Percentiles rank a stretch among this genome's conserved stretches.
These are phyloP conservation scores for Cryptococcus sp. DNA, from an alignment of 1,284 basidiomycete genomes.

Conservation along the genomic window DNA sequence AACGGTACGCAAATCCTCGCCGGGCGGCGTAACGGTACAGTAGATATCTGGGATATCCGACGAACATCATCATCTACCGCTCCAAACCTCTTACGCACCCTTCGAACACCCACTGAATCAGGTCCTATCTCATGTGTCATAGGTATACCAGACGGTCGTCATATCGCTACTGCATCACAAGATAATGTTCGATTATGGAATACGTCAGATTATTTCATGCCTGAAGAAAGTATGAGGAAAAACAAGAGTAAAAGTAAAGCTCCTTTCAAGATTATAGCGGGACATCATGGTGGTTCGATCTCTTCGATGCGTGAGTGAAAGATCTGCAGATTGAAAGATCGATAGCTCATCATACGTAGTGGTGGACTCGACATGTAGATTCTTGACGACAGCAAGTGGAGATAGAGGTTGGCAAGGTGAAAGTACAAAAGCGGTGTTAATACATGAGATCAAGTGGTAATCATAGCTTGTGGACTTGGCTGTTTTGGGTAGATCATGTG, in stretches of 20 bases:
- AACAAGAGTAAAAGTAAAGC: conserved; percentile 53
- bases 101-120: conserved; percentile 81
- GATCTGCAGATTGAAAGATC: background rate
- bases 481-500: too few species aligned
- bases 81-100: conserved; percentile 69
- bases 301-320: conserved; percentile 73
- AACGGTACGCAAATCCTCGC: conserved; percentile 85
- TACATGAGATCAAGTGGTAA: conserved; percentile 73
- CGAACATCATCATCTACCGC: conserved; percentile 54
- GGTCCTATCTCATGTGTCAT: conserved; percentile 88
- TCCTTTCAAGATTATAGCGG: conserved; percentile 92
- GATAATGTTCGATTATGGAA: conserved; percentile 97
- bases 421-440: conserved; percentile 78
- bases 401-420: conserved; percentile 94
- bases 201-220: conserved; percentile 67
- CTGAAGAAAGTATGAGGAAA: conserved; percentile 52
- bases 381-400: conserved; percentile 86
- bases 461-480: too few species aligned
- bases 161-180: conserved; percentile 83
- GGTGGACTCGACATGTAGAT: conserved; percentile 76
- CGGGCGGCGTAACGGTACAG: conserved; percentile 81
- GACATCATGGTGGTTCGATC: conserved; percentile 89
- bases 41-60: conserved; percentile 93
- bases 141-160: conserved; percentile 81
- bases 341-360: conserved; percentile 52